phyloP scores from a whole-genome alignment of 78 protist species.

The Dictyostelium firmibasis region DNA sequence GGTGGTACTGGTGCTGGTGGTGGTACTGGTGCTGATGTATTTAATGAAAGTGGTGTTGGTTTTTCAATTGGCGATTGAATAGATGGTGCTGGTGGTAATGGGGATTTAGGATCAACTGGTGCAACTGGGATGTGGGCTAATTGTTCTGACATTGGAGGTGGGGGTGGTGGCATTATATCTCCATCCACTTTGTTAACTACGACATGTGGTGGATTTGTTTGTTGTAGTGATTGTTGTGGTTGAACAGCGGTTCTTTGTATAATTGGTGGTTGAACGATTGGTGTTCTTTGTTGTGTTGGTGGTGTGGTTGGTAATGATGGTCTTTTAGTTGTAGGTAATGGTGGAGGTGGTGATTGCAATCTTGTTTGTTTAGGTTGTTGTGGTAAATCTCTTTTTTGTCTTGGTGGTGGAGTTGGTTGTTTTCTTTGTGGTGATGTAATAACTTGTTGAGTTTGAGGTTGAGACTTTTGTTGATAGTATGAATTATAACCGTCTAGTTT shows the following conservation, averaged over 20 bases:
- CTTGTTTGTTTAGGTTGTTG: conserved; percentile 2
- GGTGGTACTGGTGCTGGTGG: neutral
- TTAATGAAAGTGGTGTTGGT: neutral
- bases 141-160: conserved; percentile 27
- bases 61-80: neutral
- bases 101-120: neutral
- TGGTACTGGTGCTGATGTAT: neutral
- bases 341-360: conserved; percentile 31
- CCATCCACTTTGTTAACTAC: neutral
- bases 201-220: neutral
- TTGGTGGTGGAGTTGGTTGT: conserved; percentile 10
- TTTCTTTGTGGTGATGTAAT: neutral
- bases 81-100: conserved; percentile 7
- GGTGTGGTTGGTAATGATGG: neutral
- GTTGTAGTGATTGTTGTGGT: neutral
- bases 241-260: neutral
- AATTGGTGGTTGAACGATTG: neutral
- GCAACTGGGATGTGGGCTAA: neutral
- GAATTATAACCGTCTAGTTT: neutral
- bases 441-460: conserved; percentile 4
- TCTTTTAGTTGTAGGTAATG: neutral
- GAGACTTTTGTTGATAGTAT: neutral
- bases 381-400: neutral
- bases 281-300: neutral
- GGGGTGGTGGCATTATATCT: conserved; percentile 32